A percentile compares a stretch with the other conserved stretches of the same genome.
Conservation (phyloP, 2,329 filamentous ascomycete genomes). For the Bisporella sp. region DNA sequence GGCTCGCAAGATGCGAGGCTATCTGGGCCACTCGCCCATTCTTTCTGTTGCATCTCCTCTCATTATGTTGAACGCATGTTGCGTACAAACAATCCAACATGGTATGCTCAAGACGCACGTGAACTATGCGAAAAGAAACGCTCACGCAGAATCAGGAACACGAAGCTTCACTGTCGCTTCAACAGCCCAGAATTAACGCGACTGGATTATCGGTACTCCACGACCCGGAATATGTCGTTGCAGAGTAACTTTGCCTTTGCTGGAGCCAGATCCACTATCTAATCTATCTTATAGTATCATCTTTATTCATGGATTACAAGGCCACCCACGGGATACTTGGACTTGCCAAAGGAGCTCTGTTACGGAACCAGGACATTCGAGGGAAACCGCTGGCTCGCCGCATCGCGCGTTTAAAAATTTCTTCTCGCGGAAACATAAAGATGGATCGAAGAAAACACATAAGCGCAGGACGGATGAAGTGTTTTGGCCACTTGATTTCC, state of each 20-base stretch:
- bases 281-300: conserved; percentile 7
- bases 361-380: background rate
- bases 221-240: conserved; percentile 6
- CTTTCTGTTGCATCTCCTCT: no score
- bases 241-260: conserved; percentile 5
- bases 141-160: background rate
- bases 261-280: background rate
- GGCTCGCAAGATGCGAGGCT: no score
- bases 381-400: background rate
- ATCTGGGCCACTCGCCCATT: no score
- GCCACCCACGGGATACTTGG: conserved; percentile 11
- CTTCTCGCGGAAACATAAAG: conserved; percentile 6
- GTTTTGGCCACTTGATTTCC: conserved; percentile 16
- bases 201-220: conserved; percentile 9
- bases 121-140: background rate
- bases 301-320: conserved; percentile 13
- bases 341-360: background rate
- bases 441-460: background rate
- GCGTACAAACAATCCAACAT: no score
- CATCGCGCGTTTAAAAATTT: conserved; percentile 3
- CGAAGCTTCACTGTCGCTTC: background rate
- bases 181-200: conserved; percentile 4
- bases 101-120: no score
- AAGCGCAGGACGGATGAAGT: conserved; percentile 3
- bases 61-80: no score